Base-by-base conservation (phyloP, 306 rosid genomes). In the Trifolium fragiferum region DNA sequence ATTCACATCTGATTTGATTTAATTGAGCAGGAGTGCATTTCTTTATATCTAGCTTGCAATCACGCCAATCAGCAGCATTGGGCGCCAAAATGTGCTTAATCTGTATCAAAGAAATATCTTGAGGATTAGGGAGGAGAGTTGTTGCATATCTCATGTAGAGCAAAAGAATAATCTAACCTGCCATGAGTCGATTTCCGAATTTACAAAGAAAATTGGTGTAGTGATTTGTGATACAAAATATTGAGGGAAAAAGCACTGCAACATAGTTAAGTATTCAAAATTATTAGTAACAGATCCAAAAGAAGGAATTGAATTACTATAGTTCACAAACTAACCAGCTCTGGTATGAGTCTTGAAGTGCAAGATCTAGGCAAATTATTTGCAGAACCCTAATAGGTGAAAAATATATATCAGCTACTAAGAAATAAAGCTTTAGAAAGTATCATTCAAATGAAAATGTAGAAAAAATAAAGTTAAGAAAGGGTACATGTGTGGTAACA, bases 201-300 rank as follows among this genome's bases (percentile, higher is more conserved):
- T 91, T 47, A 93, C 86, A 51, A 88, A 76, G 82, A 93, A 93
- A 71, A 91, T 75, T 25, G 94, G 97, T 33, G 98, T 91, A 44
- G 23, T 77, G 74, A 93, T 89, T 47, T 84, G 82, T 62, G 86
- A 82, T 35, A 46, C 90, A 70, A 86, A 69, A 71, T 91, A 53
- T 83, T 93, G 94, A 6, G 98, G 98, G 78, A 94, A 94, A 84
- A 94, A 91, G 80, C 98, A 94, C 98, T 94, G 51, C 87, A 84
- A 70, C 21, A 68, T 69, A 64, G 58, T 72, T 65, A 21, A 63
- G 10, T 80, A 63, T 37, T 55, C 16, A 58, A 8, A 83, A 72
- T 44, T 12, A 58, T 77, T 25, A 78, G 81, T 65, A 83, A 54
- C 50, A 21, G 4, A n/a, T 50, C 21, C 51, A 61, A 6, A 35